Evolutionary conservation across 306 rosid genomes (phyloP), one percentile per base, ranked within the genome.

Genomic region (Quercus suber): DNA sequence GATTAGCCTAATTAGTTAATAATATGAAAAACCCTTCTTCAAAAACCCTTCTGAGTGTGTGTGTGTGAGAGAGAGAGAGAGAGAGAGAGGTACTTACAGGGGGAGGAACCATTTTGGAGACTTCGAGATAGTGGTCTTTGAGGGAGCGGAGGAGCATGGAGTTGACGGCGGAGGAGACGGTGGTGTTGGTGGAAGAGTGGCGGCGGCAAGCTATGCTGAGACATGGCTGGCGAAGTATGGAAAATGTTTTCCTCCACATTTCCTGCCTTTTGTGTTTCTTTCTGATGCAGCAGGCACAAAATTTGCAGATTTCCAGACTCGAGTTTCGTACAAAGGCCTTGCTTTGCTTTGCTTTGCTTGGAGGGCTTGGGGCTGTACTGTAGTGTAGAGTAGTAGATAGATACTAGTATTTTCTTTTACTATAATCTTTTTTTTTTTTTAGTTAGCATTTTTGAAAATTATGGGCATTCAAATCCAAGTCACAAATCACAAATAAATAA

Each of bases 91-190:
- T 35, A 18, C 1, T 33, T 84, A 93, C 97, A n/a, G 98, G 93
- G 20, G 99, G 99, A 87, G 92, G 88, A 68, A 80, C 82, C 97
- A 90, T 91, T 88, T 83, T 89, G 86, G 97, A 78, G 78, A 90
- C 89, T 85, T 92, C 97, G 43, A 84, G 88, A 25, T 89, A 95
- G 92, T 95, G 99, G 4, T 92, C 98, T 73, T 92, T 95, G 59
- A 95, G 95, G 64, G 99, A 95, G 37, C 92, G 96, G 76, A 92
- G 95, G 21, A 95, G 73, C 76, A 91, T 25, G 35, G 98, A 89
- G 80, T 91, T 82, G 61, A 92, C 91, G 74, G 95, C 92, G n/a
- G 92, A 65, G 21, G 97, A 85, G n/a, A 86, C 82, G 14, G 81
- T 20, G 77, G 89, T 31, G 88, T 49, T 49, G 53, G 53, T 49